Percentiles rank a stretch among this genome's conserved stretches.
Conservation (phyloP, 169 alveolate genomes). For the Cryptosporidium meleagridis region DNA sequence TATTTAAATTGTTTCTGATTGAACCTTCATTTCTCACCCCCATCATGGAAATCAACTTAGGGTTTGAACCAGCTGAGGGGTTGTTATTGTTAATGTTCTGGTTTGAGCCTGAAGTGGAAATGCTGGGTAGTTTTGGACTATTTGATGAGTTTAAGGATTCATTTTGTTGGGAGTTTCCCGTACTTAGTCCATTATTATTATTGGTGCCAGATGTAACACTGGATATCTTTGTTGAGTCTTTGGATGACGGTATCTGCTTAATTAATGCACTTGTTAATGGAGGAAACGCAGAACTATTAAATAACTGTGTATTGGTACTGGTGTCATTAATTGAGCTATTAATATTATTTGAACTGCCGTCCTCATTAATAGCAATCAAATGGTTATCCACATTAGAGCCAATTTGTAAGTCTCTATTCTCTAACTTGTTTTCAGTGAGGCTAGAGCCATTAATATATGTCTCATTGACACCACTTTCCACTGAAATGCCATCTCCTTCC, state of each 20-base stretch:
- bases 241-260: conserved; percentile 43
- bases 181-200: not conserved
- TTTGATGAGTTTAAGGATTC: conserved; percentile 3
- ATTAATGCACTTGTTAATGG: conserved; percentile 66
- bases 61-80: conserved; percentile 52
- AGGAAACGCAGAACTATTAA: conserved; percentile 71
- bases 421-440: conserved; percentile 12
- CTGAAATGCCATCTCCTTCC: not conserved
- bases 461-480: conserved; percentile 11
- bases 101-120: conserved; percentile 28
- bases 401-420: conserved; percentile 2
- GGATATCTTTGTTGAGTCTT: conserved; percentile 15
- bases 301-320: conserved; percentile 12
- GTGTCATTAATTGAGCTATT: not conserved
- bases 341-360: not conserved
- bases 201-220: not conserved
- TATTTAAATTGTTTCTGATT: conserved; percentile 25
- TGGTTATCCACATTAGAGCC: conserved; percentile 19
- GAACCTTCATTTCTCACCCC: conserved; percentile 32
- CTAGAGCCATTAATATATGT: not conserved
- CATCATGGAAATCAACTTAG: conserved; percentile 41
- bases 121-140: conserved; percentile 32
- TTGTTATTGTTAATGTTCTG: conserved; percentile 61
- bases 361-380: not conserved
- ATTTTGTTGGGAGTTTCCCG: not conserved